Percentiles rank a stretch among this genome's conserved stretches.
Conservation (phyloP, 805 yeast genomes). For the Vanderwaltozyma verrucispora region DNA sequence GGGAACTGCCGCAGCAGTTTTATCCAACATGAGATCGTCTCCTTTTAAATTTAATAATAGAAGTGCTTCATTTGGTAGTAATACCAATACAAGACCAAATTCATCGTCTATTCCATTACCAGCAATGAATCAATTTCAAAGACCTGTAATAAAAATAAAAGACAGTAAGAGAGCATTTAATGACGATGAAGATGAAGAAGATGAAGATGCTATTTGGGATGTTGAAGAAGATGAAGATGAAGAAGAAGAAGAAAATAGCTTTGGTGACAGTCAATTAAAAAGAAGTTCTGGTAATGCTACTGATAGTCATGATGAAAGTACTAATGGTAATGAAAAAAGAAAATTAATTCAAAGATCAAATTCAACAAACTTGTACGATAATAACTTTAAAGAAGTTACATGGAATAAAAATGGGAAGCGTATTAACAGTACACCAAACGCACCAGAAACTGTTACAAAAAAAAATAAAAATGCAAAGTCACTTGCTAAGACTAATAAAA, state of each 20-base stretch:
- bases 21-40: constrained; percentile 28
- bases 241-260: neutral
- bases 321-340: neutral
- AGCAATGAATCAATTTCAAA: constrained; percentile 9
- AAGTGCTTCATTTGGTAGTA: constrained; percentile 5
- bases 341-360: neutral
- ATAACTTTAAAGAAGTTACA: constrained; percentile 14
- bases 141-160: constrained; percentile 21
- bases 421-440: constrained; percentile 15
- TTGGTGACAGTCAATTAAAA: neutral
- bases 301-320: neutral
- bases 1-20: constrained; percentile 26
- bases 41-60: constrained; percentile 19
- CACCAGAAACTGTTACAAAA: constrained; percentile 7
- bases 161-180: constrained; percentile 9
- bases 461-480: neutral
- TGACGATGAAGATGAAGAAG: constrained; percentile 1
- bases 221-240: constrained; percentile 1
- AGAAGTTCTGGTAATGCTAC: neutral
- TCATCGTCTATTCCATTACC: constrained; percentile 18
- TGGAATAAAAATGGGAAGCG: constrained; percentile 29
- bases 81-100: constrained; percentile 19
- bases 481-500: neutral
- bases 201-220: neutral
- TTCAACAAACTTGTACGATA: neutral